Percentiles rank a stretch among this genome's conserved stretches.
Conservation (phyloP, 2,329 filamentous ascomycete species). For the Calonectria crousiana region DNA sequence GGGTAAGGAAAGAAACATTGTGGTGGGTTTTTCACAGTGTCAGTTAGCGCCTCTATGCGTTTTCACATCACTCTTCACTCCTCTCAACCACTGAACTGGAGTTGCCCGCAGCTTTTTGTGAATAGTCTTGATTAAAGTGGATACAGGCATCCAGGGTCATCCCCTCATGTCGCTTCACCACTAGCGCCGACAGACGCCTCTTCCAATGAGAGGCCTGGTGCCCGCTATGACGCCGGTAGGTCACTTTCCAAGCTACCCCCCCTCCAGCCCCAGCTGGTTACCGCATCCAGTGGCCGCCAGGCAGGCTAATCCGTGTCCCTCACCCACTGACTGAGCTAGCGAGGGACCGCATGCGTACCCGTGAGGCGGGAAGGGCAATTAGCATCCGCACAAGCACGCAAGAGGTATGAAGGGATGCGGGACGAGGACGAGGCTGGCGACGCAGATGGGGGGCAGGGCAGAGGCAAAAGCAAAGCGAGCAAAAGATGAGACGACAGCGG, state of each 20-base stretch:
- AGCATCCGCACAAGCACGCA: slow-evolving; percentile 27
- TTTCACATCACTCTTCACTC: slow-evolving; percentile 9
- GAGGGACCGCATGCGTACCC: slow-evolving; percentile 24
- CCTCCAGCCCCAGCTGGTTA: slow-evolving; percentile 33
- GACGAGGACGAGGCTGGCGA: slow-evolving; percentile 16
- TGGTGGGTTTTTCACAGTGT: slow-evolving; percentile 20
- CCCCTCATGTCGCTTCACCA: slow-evolving; percentile 19
- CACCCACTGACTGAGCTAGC: slow-evolving; percentile 16
- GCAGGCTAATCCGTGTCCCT: slow-evolving; percentile 25
- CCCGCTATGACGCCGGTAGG: slow-evolving; percentile 19
- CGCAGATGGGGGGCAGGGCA: slow-evolving; percentile 13
- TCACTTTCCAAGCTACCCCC: slow-evolving; percentile 24
- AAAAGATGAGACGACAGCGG: slow-evolving; percentile 25
- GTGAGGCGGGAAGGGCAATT: slow-evolving; percentile 17
- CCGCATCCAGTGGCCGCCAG: slow-evolving; percentile 31
- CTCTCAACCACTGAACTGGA: slow-evolving; percentile 19
- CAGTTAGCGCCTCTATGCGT: slow-evolving; percentile 29
- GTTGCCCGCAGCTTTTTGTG: slow-evolving; percentile 24
- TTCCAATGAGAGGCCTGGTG: slow-evolving; percentile 36
- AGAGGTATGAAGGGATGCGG: slow-evolving; percentile 27
- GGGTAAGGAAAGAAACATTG: neutral
- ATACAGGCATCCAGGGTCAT: slow-evolving; percentile 29
- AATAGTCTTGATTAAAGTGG: slow-evolving; percentile 38
- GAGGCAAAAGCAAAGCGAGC: neutral
- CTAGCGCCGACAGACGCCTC: slow-evolving; percentile 23